Percentiles rank a stretch among this genome's conserved stretches.
Evolutionary conservation across 441 rosid species (phyloP).

Genomic region (Jatropha podagrica): DNA sequence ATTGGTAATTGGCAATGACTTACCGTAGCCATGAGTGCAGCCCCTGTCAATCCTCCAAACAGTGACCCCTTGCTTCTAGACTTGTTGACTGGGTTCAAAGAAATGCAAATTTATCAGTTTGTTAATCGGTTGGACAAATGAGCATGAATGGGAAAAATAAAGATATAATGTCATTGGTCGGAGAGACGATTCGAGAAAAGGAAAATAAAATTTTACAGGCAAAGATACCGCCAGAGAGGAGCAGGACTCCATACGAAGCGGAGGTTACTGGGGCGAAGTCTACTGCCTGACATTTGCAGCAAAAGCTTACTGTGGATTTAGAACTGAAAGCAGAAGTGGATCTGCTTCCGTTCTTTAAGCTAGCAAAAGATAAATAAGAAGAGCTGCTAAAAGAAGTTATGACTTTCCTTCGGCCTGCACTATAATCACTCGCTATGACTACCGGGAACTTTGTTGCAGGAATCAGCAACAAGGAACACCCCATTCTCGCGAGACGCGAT

Average conservation of each 20-base stretch:
- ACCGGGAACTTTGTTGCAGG: neutral
- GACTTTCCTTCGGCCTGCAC: neutral
- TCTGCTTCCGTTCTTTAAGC: slow-evolving; percentile 18
- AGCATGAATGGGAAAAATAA: neutral
- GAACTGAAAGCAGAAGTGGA: slow-evolving; percentile 1
- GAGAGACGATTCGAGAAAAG: neutral
- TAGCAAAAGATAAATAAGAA: slow-evolving; percentile 2
- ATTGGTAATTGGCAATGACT: neutral
- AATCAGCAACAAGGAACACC: neutral
- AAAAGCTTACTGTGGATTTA: slow-evolving; percentile 15
- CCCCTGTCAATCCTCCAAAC: slow-evolving; percentile 76
- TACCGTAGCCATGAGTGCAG: slow-evolving; percentile 72
- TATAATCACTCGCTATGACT: neutral
- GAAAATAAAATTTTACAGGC: slow-evolving; percentile 48
- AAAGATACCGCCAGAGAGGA: slow-evolving; percentile 74
- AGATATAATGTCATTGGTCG: neutral
- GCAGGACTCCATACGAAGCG: slow-evolving; percentile 64
- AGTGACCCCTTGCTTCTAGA: slow-evolving; percentile 84
- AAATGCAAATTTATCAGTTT: neutral
- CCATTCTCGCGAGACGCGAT: neutral
- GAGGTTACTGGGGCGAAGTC: slow-evolving; percentile 67
- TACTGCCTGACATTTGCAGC: slow-evolving; percentile 54
- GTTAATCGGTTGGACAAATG: neutral
- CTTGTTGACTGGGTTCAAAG: slow-evolving; percentile 43
- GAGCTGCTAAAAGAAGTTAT: neutral